Evolutionary conservation across 2,329 filamentous ascomycete species (phyloP).

Genomic region (Aspergillus sclerotialis): DNA sequence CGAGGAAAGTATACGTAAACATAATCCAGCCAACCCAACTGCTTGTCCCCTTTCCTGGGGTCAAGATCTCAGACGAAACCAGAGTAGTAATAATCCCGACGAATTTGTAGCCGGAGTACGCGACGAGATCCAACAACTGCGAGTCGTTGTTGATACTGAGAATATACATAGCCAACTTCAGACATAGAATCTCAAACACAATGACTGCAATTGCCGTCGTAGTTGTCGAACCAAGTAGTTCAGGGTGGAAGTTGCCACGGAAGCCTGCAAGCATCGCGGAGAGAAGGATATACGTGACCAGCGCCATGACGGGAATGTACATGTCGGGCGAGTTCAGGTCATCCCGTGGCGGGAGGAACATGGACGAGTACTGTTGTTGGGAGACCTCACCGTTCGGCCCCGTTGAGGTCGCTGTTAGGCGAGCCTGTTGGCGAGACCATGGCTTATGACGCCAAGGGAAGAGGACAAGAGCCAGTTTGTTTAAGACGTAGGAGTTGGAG

Average conservation of each 20-base stretch:
- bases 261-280: slow-evolving; percentile 86
- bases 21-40: slow-evolving; percentile 84
- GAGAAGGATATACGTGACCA: slow-evolving; percentile 94
- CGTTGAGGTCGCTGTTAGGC: slow-evolving; percentile 34
- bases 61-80: slow-evolving; percentile 68
- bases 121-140: slow-evolving; percentile 86
- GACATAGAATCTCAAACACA: slow-evolving; percentile 75
- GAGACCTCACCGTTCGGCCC: slow-evolving; percentile 56
- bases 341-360: slow-evolving; percentile 83
- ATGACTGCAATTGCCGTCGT: slow-evolving; percentile 78
- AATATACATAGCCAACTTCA: slow-evolving; percentile 91
- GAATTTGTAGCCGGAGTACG: slow-evolving; percentile 98
- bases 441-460: slow-evolving; percentile 98
- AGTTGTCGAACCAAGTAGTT: slow-evolving; percentile 83
- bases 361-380: slow-evolving; percentile 45
- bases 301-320: slow-evolving; percentile 98
- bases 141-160: slow-evolving; percentile 89
- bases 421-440: slow-evolving; percentile 83
- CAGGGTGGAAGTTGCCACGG: slow-evolving; percentile 85
- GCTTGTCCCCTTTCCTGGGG: slow-evolving; percentile 71
- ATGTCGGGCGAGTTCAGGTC: slow-evolving; percentile 98
- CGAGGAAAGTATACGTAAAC: slow-evolving; percentile 85
- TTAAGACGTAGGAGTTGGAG: slow-evolving; percentile 91
- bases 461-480: slow-evolving; percentile 86
- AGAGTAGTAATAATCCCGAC: slow-evolving; percentile 92